These are phyloP conservation scores for Mesostigma viride DNA, from an alignment of 139 green algal species.

Conservation along the genomic window DNA sequence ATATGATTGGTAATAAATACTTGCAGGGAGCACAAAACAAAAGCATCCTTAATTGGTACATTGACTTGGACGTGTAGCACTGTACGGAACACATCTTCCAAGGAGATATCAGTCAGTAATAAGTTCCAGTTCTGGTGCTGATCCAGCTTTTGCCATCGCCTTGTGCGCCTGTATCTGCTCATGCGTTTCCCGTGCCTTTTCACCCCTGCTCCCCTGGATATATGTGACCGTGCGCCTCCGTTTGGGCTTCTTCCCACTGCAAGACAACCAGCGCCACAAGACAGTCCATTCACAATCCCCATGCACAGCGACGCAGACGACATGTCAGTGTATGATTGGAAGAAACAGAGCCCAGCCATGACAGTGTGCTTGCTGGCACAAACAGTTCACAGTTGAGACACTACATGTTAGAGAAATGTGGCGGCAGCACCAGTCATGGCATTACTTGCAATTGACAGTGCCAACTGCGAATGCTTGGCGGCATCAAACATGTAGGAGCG, in stretches of 20 bases:
- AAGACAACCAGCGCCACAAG: not conserved
- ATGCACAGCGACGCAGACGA: not conserved
- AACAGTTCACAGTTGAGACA: not conserved
- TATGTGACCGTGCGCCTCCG: not conserved
- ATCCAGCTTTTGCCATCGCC: too few species aligned
- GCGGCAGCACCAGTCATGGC: not conserved
- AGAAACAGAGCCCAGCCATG: not conserved
- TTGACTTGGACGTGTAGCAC: too few species aligned
- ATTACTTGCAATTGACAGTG: not conserved
- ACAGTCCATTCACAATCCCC: not conserved
- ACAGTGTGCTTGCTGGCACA: not conserved
- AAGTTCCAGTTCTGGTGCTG: too few species aligned
- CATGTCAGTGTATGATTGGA: not conserved
- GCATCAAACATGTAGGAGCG: too few species aligned
- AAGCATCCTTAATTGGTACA: too few species aligned
- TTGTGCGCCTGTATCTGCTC: slow-evolving; percentile 6
- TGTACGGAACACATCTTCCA: too few species aligned
- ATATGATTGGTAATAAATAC: too few species aligned
- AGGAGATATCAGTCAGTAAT: too few species aligned
- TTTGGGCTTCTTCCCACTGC: slow-evolving; percentile 6
- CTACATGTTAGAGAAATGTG: not conserved
- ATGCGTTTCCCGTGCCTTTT: slow-evolving; percentile 23
- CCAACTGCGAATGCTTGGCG: too few species aligned
- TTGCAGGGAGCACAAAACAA: too few species aligned
- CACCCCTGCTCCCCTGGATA: slow-evolving; percentile 15